Base-by-base conservation (phyloP, 2,329 filamentous ascomycete species). In the Fusarium liriodendri region DNA sequence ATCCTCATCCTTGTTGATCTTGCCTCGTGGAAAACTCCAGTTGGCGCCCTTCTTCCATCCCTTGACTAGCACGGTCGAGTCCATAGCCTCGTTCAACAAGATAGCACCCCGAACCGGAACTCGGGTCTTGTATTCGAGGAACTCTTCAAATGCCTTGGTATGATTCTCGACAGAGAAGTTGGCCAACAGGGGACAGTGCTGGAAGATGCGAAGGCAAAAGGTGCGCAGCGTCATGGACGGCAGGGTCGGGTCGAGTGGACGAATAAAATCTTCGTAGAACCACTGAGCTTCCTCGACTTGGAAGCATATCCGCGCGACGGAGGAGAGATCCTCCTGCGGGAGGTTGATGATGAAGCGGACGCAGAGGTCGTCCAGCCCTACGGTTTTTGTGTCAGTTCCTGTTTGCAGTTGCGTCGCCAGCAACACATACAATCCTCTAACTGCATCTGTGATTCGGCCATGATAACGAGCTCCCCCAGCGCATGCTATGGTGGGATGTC, bases 191-290 rank as follows among this genome's bases (percentile, higher is more conserved):
- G 97, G 97, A 77, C 96, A 98, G 81, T 98, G 96, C 77, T 95
- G 92, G 82, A 98, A 98, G 78, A 99, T 97, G 77, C 93, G 91
- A 69, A 97, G 87, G 78, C 94, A 96, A 84, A 99, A 99, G 61
- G 89, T 91, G 76, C 94, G 92, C 37, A 99, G 89, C 54, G 92
- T 91, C 87, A 98, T 93, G 64, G 93, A 95, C 6, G 97, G 97
- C 13, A 99, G 88, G 42, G 89, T 89, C 62, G 95, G 92, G 83
- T 98, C 94, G 73, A 97, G 87, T 42, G 96, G 95, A 57, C 97
- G 94, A 82, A 99, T 95, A 82, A 99, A 99, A 84, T 99, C 97
- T 87, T 99, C 97, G 90, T 99, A 99, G 85, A 97, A 99, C 97
- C 97, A 99, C 91, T 99, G 97, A 78, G 97, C 97, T 85, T 99